phyloP scores from a whole-genome alignment of 2,329 filamentous ascomycete genomes.

The Apiospora hydei region DNA sequence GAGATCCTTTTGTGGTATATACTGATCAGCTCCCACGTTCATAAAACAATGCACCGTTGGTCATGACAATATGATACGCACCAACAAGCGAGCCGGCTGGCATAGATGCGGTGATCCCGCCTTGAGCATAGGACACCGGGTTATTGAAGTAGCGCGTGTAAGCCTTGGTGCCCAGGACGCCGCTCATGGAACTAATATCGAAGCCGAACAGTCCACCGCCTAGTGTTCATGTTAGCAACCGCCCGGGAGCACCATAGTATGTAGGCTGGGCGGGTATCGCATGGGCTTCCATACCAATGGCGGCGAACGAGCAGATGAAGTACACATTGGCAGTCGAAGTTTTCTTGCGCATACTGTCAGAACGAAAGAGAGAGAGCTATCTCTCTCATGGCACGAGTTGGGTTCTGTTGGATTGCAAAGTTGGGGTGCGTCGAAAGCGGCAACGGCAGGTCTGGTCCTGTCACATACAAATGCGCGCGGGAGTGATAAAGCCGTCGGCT shows the following conservation, averaged over 20 bases:
- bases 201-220: conserved; percentile 80
- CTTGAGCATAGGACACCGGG: conserved; percentile 64
- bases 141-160: conserved; percentile 78
- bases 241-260: neutral
- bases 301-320: conserved; percentile 67
- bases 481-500: neutral
- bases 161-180: conserved; percentile 69
- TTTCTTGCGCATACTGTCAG: conserved; percentile 40
- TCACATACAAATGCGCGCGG: neutral
- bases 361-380: neutral
- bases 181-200: conserved; percentile 79
- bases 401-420: neutral
- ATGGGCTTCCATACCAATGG: conserved; percentile 59
- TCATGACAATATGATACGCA: conserved; percentile 35
- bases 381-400: conserved; percentile 2
- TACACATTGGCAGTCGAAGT: conserved; percentile 61
- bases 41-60: conserved; percentile 28
- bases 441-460: neutral
- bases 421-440: neutral
- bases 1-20: conserved; percentile 46
- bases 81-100: conserved; percentile 73
- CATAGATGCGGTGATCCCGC: conserved; percentile 77
- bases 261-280: neutral
- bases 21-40: conserved; percentile 18
- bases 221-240: conserved; percentile 36